Base-by-base conservation (phyloP, 495 filamentous ascomycete species). In the Aspergillus mulundensis region DNA sequence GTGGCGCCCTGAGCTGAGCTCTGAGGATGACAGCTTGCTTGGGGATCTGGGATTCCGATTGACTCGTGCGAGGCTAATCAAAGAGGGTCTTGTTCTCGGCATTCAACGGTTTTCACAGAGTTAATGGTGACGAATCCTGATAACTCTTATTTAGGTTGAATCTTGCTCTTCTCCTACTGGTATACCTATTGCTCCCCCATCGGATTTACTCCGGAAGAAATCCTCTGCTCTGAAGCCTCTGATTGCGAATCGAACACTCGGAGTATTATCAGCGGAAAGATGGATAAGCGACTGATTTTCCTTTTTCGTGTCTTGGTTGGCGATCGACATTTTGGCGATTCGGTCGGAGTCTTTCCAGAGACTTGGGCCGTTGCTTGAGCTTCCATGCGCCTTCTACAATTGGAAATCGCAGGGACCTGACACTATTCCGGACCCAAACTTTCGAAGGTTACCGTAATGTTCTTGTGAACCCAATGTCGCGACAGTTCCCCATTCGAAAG, bases 251-350 rank as follows among this genome's bases (percentile, higher is more conserved):
- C 16, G 23, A 15, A 15, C 6, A 50, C 5, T 23, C n/a, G 46
- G 28, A 11, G 28, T 4, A 47, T 16, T 7, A n/a, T 32, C 46
- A 25, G 28, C 28, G 8, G 14, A 20, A 28, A 30, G 28, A 49
- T 49, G 30, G 8, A n/a, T n/a, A n/a, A n/a, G 18, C 32, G 47
- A 50, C 11, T 24, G 8, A 36, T 15, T 50, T 50, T 14, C 47
- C 47, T 30, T 50, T 50, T 50, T 39, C 8, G 47, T 50, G 18
- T 15, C 47, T 38, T 50, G 32, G 47, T 36, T 12, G 28, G 47
- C 47, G 47, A 50, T 50, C 47, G 32, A 16, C 47, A 50, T 38
- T 50, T 39, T n/a, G 32, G 34, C 47, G 30, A 39, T 50, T 50
- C 19, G 38, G 19, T 18, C 15, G 10, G 10, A 39, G 20, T 30